A percentile compares a stretch with the other conserved stretches of the same genome.
phyloP scores from a whole-genome alignment of 805 yeast species.

The Hanseniaspora thailandica region DNA sequence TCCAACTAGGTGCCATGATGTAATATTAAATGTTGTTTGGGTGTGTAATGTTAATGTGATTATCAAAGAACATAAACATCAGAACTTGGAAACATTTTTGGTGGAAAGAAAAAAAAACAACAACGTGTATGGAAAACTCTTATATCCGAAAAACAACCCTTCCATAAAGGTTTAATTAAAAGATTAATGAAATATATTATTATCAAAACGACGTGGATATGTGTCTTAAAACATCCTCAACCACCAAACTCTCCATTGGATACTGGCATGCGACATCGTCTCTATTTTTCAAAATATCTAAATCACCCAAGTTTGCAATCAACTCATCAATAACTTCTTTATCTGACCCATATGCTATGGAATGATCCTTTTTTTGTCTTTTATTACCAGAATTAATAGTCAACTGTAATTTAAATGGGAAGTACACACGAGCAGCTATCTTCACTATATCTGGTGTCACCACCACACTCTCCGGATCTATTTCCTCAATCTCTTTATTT shows the following conservation, averaged over 20 bases:
- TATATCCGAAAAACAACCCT: not conserved
- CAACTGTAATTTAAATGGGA: conserved; percentile 32
- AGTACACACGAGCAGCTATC: conserved; percentile 35
- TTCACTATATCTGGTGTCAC: conserved; percentile 45
- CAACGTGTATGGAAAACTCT: too few species aligned
- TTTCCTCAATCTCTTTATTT: not conserved
- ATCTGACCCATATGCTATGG: conserved; percentile 40
- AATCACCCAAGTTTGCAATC: conserved; percentile 30
- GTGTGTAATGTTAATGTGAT: not conserved
- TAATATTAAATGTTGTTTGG: not conserved
- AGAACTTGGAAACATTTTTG: too few species aligned
- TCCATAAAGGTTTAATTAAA: too few species aligned
- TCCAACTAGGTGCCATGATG: not conserved
- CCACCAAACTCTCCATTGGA: conserved; percentile 33
- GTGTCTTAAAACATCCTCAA: conserved; percentile 40
- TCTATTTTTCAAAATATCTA: not conserved
- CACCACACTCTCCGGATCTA: conserved; percentile 20
- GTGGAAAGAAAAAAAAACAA: not conserved
- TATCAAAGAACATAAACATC: not conserved
- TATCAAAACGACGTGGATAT: conserved; percentile 42
- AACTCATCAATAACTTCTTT: conserved; percentile 29
- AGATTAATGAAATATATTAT: too few species aligned
- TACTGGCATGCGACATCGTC: not conserved
- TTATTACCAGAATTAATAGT: conserved; percentile 25
- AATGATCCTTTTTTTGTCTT: conserved; percentile 33